Base-by-base conservation (phyloP, 768 basidiomycete species). In the Boletus edulis region DNA sequence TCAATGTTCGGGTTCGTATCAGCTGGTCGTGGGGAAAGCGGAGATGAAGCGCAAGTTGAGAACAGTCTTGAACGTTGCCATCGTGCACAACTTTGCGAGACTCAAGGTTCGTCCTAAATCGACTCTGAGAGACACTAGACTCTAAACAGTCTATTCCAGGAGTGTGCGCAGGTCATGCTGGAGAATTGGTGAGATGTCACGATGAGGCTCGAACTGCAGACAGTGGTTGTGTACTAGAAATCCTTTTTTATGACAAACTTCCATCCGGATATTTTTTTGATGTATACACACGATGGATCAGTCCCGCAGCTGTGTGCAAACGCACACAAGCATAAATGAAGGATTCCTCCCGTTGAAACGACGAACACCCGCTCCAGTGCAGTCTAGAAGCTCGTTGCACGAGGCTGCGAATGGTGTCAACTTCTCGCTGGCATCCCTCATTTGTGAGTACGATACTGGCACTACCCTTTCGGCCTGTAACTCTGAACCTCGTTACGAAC, bases 1-100 rank as follows among this genome's bases (percentile, higher is more conserved):
- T 67, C 78, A 81, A 27, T 98, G 97, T 68, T 97, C 95, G 17
- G 96, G 94, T 13, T 73, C 84, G 1, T 97, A 89, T 69, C 79
- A 83, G 57, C 76, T 89, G 40, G 89, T 85, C 15, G 65, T 89
- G 50, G 87, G 81, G 56, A 89, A 87, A 67, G 79, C 75, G 37
- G 94, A 98, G 49, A 75, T 81, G 55, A 81, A 82, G 61, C 76
- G 87, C 47, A 86, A 81, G 69, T 65, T 98, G 61, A 78, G 84
- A 58, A 94, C 93, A 39, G 84, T 95, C 55, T 83, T 90, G 41
- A 95, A 92, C 67, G 86, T 93, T 22, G 86, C 90, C 3, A 81
- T 82, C 29, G 83, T 86, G 43, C 88, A 93, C 67, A 84, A 82
- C 60, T 72, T 94, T 48, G 63, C 67, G 29, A 76, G 88, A 52